phyloP scores from a whole-genome alignment of 352 stramenopile species.

The Pythium pyrilobum region DNA sequence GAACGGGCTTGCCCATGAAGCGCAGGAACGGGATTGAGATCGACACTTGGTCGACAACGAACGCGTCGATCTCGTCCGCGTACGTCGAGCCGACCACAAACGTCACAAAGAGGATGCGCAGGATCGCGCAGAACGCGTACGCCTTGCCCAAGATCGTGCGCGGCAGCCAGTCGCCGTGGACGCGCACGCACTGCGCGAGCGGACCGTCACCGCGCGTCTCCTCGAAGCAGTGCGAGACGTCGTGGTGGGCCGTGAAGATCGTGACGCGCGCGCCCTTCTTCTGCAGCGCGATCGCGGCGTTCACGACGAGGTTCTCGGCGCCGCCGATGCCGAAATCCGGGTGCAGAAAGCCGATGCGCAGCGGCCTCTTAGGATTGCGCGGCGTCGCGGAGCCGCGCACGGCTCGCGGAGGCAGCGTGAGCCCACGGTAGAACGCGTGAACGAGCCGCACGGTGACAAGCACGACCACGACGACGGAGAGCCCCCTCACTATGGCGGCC shows the following conservation, averaged over 20 bases:
- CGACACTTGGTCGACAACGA: constrained; percentile 82
- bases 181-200: constrained; percentile 73
- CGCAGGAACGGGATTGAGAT: constrained; percentile 74
- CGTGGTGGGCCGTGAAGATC: constrained; percentile 97
- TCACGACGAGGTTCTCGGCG: constrained; percentile 93
- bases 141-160: constrained; percentile 80
- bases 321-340: constrained; percentile 98
- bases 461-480: background rate
- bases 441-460: background rate
- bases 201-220: constrained; percentile 83
- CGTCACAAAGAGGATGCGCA: constrained; percentile 94
- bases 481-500: background rate
- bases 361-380: background rate
- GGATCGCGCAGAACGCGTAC: constrained; percentile 91
- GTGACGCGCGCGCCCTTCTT: constrained; percentile 75
- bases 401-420: background rate
- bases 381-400: background rate
- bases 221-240: constrained; percentile 93
- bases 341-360: constrained; percentile 94
- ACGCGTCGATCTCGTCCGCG: constrained; percentile 53
- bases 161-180: constrained; percentile 94
- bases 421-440: constrained; percentile 3
- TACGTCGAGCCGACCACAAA: constrained; percentile 39
- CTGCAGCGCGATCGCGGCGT: constrained; percentile 86
- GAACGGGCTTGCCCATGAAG: constrained; percentile 71